A percentile compares a stretch with the other conserved stretches of the same genome.
Evolutionary conservation across 2,329 filamentous ascomycete genomes (phyloP).

Genomic region (Arthroderma uncinatum): DNA sequence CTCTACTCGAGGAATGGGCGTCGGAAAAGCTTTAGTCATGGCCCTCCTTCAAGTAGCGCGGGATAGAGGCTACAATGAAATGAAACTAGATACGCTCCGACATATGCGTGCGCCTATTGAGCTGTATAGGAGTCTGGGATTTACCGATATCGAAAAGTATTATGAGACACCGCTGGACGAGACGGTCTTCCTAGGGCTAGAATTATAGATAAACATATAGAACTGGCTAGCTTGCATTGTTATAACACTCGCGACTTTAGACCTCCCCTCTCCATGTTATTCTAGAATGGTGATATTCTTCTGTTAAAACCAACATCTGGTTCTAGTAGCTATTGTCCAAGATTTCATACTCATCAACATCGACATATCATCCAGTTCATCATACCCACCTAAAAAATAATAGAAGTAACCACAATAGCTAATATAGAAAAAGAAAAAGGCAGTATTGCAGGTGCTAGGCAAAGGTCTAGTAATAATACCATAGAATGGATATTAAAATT

Average conservation of each 20-base stretch:
- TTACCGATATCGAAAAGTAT: slow-evolving; percentile 42
- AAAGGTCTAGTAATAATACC: neutral
- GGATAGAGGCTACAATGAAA: slow-evolving; percentile 40
- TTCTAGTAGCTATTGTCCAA: neutral
- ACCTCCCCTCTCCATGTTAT: neutral
- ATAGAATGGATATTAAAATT: neutral
- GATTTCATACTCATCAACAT: neutral
- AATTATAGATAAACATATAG: slow-evolving; percentile 7
- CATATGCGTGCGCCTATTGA: slow-evolving; percentile 41
- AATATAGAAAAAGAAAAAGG: neutral
- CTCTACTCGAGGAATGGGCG: slow-evolving; percentile 38
- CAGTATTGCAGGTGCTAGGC: neutral
- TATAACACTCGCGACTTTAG: neutral
- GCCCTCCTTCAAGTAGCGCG: slow-evolving; percentile 37
- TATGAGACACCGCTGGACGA: slow-evolving; percentile 46
- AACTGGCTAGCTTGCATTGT: neutral
- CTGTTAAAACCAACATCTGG: neutral
- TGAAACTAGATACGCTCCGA: slow-evolving; percentile 47
- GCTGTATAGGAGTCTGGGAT: slow-evolving; percentile 43
- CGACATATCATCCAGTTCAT: neutral
- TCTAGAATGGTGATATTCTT: neutral
- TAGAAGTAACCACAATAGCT: neutral
- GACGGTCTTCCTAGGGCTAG: slow-evolving; percentile 42
- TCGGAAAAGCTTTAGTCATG: slow-evolving; percentile 40
- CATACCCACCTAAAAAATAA: neutral